These are phyloP conservation scores for Diaporthe batatas DNA, from an alignment of 2,329 filamentous ascomycete species.

Conservation along the genomic window DNA sequence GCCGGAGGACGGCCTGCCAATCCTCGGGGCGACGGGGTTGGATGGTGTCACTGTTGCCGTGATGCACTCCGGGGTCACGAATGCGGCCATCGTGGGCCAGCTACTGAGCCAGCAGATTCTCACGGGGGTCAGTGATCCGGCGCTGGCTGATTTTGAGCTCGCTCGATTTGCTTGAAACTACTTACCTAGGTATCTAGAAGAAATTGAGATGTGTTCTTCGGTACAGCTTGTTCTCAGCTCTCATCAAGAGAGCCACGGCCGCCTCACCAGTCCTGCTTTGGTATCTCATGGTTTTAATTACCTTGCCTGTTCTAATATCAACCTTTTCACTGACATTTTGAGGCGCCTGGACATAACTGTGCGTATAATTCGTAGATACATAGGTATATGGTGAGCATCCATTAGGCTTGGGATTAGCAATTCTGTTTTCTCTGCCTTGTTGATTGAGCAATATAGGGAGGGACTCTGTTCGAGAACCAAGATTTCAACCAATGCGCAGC, in stretches of 20 bases:
- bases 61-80: conserved; percentile 51
- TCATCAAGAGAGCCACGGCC: too few relatives aligned
- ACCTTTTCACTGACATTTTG: background rate
- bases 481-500: too few relatives aligned
- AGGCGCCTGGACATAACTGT: background rate
- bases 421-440: too few relatives aligned
- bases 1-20: conserved; percentile 48
- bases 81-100: conserved; percentile 47
- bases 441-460: too few relatives aligned
- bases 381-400: background rate
- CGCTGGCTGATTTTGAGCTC: conserved; percentile 42
- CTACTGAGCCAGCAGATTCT: conserved; percentile 44
- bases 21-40: conserved; percentile 47
- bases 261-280: background rate
- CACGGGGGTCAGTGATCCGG: conserved; percentile 43
- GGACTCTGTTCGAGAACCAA: too few relatives aligned
- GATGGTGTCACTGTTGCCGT: conserved; percentile 49
- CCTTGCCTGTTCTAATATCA: background rate
- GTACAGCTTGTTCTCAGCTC: too few relatives aligned
- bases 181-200: too few relatives aligned
- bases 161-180: conserved; percentile 36
- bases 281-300: background rate
- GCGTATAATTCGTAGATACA: background rate
- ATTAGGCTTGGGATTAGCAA: background rate
- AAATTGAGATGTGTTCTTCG: too few relatives aligned